Evolutionary conservation across 2,329 filamentous ascomycete species (phyloP), one percentile per base, ranked within the genome.

Genomic region (Didymella keratinophila): DNA sequence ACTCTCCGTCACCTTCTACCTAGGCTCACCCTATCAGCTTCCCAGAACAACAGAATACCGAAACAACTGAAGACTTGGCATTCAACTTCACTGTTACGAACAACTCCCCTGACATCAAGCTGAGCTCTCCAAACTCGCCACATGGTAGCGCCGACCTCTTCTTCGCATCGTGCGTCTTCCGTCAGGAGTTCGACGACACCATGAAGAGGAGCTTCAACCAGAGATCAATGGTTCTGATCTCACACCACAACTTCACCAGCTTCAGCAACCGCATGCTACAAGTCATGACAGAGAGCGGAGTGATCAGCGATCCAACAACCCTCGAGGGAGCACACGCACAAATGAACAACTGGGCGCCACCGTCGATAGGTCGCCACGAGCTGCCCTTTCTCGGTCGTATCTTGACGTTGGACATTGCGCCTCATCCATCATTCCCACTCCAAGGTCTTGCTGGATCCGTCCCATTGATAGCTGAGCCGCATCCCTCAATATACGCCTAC

Each of bases 51-150:
- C 77, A 79, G 47, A 78, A 78, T 49, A 73, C 74, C 3, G 78
- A 79, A 52, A 76, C 74, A 0, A 69, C 69, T 12, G 72, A 76
- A 44, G 77, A 78, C 58, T 62, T 79, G 11, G 62, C 68, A 6
- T 79, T 79, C 66, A 74, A 77, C 58, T 79, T 78, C 60, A 72
- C 74, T 47, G 71, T 79, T 41, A 70, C 66, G 51, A 79, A 79
- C 62, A 75, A 77, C 61, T 79, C 77, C 9, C 87, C 88, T 3
- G 87, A 89, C 60, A 85, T 91, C 43, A 85, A 62, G 27, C 64
- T 79, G 10, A 71, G 56, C 47, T 78, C 76, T 14, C 76, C 77
- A 16, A 71, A 72, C 44, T 60, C 74, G 16, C 77, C 76, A n/a
- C 66, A 78, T 65, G 77, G 76, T 28, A 79, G 75, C 56, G 58